phyloP scores from a whole-genome alignment of 495 filamentous ascomycete genomes.

The Rostrohypoxylon terebratum region DNA sequence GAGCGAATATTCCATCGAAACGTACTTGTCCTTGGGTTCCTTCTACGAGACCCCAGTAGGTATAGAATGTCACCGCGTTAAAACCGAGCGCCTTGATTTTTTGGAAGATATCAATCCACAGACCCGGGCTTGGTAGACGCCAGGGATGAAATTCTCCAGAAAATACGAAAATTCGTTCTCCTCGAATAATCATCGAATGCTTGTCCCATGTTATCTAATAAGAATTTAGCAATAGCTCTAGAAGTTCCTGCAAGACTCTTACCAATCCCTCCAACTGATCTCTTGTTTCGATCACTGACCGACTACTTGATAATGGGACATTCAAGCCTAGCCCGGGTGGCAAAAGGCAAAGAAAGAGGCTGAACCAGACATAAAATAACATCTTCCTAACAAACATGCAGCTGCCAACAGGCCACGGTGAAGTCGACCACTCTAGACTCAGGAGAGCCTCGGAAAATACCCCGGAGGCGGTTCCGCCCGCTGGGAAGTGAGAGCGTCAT shows the following conservation, averaged over 20 bases:
- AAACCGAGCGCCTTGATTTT: constrained; percentile 84
- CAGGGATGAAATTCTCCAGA: constrained; percentile 79
- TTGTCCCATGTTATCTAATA: constrained; percentile 74
- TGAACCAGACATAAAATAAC: neutral
- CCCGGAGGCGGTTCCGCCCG: neutral
- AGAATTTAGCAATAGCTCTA: constrained; percentile 2
- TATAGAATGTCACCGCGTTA: constrained; percentile 78
- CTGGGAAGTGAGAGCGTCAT: neutral
- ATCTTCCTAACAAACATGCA: neutral
- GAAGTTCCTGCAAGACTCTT: neutral
- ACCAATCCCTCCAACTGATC: constrained; percentile 20
- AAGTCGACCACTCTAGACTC: neutral
- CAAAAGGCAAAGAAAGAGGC: constrained; percentile 4
- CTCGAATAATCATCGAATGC: constrained; percentile 76
- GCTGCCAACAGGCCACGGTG: neutral
- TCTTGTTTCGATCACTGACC: neutral
- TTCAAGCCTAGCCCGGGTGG: neutral
- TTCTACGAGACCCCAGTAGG: constrained; percentile 80
- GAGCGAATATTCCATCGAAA: constrained; percentile 74
- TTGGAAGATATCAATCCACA: constrained; percentile 81
- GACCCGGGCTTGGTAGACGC: constrained; percentile 75
- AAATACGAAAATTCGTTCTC: constrained; percentile 76
- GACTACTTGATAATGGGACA: neutral
- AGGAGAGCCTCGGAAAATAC: neutral
- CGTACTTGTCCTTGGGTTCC: constrained; percentile 75